Evolutionary conservation across 1,284 basidiomycete genomes (phyloP), one percentile per base, ranked within the genome.

Genomic region (Salmacisia buchloeana): DNA sequence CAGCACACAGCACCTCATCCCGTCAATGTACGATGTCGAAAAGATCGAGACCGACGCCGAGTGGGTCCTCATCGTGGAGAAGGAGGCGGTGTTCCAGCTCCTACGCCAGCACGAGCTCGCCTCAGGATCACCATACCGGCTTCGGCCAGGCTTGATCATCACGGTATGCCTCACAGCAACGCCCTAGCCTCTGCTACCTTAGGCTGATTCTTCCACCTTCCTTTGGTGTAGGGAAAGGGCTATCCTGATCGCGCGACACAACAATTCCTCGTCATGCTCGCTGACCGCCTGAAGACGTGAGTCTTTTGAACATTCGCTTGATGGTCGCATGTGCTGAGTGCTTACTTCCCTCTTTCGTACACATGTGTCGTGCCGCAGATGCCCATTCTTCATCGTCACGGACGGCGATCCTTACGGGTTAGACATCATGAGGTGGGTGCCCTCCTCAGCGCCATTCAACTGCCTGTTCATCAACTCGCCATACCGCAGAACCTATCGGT

Each of bases 11-110:
- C 60, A 60, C 27, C 58, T 67, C 9, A 63, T 70, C 2, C 66
- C 69, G 2, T 63, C 56, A 54, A 33, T 59, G 2, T 38, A 59
- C 23, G 56, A 52, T 9, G 31, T 68, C 3, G 13, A 23, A 39
- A 23, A 34, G 13, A 59, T 69, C 23, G n/a, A 29, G 23, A 61
- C 46, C 4, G 21, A n/a, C 1, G 68, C 58, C 2, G 46, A 61
- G 5, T 62, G 69, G 27, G 61, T 73, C n/a, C 45, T 77, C 6
- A 57, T 77, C 1, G 74, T 77, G 2, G 75, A 77, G 63, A 77
- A 77, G 38, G 73, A 76, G 35, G 71, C 74, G 0, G 65, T 67
- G 21, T 74, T 73, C 57, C 63, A 70, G 36, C 27, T 38, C 2
- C 49, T 74, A 1, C 10, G 65, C 3, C 64, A 74, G 12, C 31